phyloP scores from a whole-genome alignment of 2,329 filamentous ascomycete species.

The Penicillium sp. region DNA sequence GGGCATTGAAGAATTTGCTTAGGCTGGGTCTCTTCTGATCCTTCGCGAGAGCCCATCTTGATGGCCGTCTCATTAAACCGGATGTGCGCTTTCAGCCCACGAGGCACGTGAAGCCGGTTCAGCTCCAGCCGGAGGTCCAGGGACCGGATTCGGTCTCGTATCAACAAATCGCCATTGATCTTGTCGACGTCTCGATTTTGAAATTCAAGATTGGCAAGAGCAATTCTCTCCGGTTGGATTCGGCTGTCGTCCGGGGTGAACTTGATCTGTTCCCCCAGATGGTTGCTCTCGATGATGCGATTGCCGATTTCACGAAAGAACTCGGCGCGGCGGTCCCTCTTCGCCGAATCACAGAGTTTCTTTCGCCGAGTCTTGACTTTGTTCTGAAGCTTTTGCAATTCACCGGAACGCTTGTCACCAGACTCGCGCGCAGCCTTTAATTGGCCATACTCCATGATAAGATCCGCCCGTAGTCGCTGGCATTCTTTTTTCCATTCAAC shows the following conservation, averaged over 20 bases:
- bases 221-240: conserved; percentile 9
- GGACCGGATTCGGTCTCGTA: conserved; percentile 11
- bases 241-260: conserved; percentile 5
- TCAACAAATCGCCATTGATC: conserved; percentile 3
- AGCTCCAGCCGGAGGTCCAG: conserved; percentile 10
- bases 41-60: background rate
- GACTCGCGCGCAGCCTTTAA: background rate
- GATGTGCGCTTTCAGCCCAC: conserved; percentile 4
- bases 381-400: conserved; percentile 10
- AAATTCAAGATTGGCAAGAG: conserved; percentile 9
- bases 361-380: conserved; percentile 8
- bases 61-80: background rate
- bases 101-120: conserved; percentile 7
- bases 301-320: conserved; percentile 14
- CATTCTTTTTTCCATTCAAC: conserved; percentile 5
- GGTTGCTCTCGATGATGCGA: conserved; percentile 11
- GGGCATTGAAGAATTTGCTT: conserved; percentile 4
- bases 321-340: background rate
- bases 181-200: conserved; percentile 10
- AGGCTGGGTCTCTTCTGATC: conserved; percentile 1
- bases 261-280: conserved; percentile 5
- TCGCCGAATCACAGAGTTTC: conserved; percentile 1
- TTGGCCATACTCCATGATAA: conserved; percentile 6
- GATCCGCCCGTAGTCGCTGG: conserved; percentile 2
- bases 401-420: conserved; percentile 3